Conservation (phyloP, 352 stramenopile genomes). For the Phytophthora hybrid region DNA sequence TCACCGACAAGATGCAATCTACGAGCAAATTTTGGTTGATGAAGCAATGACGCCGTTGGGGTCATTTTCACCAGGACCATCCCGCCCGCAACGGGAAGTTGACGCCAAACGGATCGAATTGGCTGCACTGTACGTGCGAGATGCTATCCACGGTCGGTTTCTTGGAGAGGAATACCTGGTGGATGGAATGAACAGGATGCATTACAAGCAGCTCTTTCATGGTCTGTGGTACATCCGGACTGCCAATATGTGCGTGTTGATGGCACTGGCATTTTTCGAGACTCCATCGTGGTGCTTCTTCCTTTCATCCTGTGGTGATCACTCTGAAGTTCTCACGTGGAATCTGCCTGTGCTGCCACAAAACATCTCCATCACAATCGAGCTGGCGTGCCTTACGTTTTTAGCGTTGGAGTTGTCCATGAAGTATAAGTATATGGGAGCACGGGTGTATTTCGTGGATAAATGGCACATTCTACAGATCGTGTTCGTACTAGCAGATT, state of each 20-base stretch:
- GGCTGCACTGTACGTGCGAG: conserved; percentile 56
- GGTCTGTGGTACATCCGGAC: conserved; percentile 50
- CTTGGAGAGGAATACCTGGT: conserved; percentile 60
- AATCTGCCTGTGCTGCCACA: conserved; percentile 45
- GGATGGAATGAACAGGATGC: conserved; percentile 51
- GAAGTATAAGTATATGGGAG: conserved; percentile 60
- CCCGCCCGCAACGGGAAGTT: not conserved
- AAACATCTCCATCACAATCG: conserved; percentile 43
- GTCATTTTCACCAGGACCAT: conserved; percentile 7
- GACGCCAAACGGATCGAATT: conserved; percentile 43
- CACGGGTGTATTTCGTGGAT: conserved; percentile 61
- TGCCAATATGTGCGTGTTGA: conserved; percentile 56
- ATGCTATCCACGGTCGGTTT: conserved; percentile 57
- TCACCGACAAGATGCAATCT: conserved; percentile 19
- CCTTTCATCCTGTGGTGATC: conserved; percentile 43
- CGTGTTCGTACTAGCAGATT: conserved; percentile 51
- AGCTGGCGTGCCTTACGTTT: conserved; percentile 54
- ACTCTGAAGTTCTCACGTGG: conserved; percentile 42
- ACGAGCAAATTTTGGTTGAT: conserved; percentile 26
- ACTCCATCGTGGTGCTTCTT: conserved; percentile 69
- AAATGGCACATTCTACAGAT: conserved; percentile 67
- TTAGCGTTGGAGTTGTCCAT: conserved; percentile 54
- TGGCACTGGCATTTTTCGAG: conserved; percentile 64
- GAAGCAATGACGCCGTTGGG: conserved; percentile 19
- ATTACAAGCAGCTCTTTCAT: conserved; percentile 65